phyloP scores from a whole-genome alignment of 164 flowering plant species.

The Dillenia turbinata region DNA sequence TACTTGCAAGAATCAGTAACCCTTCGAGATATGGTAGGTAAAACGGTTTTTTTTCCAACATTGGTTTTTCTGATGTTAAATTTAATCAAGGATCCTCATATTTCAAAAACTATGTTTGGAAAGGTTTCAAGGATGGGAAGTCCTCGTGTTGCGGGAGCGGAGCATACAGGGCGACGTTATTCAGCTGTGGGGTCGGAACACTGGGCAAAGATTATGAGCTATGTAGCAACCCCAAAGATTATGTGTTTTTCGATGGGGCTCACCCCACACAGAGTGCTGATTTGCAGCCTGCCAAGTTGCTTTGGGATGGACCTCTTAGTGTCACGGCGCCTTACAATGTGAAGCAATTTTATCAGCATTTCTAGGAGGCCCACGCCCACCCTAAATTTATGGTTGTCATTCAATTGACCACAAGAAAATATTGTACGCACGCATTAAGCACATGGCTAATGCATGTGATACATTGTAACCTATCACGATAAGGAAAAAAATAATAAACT shows the following conservation, averaged over 20 bases:
- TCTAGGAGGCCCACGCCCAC: no score
- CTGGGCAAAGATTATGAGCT: constrained; percentile 6
- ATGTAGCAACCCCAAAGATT: constrained; percentile 19
- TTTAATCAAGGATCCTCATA: no score
- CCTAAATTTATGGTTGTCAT: no score
- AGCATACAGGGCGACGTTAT: constrained; percentile 7
- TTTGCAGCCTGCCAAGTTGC: constrained; percentile 16
- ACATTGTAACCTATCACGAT: no score
- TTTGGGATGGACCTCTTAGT: constrained; percentile 18
- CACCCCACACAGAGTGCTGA: constrained; percentile 23
- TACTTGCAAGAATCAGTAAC: neutral
- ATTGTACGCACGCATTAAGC: no score
- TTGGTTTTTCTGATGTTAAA: no score
- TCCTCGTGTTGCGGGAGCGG: constrained; percentile 28
- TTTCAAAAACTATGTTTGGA: neutral
- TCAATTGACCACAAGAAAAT: no score
- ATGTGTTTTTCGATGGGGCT: constrained; percentile 23
- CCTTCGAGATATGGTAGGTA: constrained; percentile 12
- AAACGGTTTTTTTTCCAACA: no score
- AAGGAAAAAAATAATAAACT: no score
- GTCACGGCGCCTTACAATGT: constrained; percentile 9
- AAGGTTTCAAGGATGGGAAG: constrained; percentile 25
- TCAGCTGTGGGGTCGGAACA: constrained; percentile 14
- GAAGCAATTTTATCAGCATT: neutral
- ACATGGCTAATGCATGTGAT: no score